Evolutionary conservation across 225 moss, liverwort and hornwort genomes (phyloP).

Genomic region (Polytrichum formosum): DNA sequence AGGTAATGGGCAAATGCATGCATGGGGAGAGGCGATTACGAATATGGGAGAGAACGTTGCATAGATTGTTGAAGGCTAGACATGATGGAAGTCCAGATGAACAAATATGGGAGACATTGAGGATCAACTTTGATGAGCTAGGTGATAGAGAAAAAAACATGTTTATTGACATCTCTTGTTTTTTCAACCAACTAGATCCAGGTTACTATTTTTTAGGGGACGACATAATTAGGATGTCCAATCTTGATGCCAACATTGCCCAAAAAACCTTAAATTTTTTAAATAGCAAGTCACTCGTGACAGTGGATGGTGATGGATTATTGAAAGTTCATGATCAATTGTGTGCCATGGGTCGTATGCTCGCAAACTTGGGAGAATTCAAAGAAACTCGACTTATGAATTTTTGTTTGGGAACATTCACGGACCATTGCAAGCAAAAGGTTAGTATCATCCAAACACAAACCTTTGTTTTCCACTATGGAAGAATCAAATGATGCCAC

Average conservation of each 20-base stretch:
- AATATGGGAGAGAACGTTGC: constrained; percentile 8
- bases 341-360: neutral
- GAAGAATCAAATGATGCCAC: too few relatives aligned
- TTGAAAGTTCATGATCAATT: constrained; percentile 5
- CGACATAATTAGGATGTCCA: neutral
- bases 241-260: neutral
- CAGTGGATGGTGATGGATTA: neutral
- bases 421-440: too few relatives aligned
- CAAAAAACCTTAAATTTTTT: constrained; percentile 1
- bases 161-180: constrained; percentile 4
- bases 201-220: neutral
- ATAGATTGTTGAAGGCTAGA: constrained; percentile 3
- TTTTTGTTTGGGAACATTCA: neutral
- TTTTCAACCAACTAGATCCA: neutral
- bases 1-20: constrained; percentile 3
- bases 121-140: constrained; percentile 3
- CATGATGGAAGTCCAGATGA: constrained; percentile 4
- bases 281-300: constrained; percentile 1
- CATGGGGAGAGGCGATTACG: neutral
- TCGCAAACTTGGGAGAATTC: neutral
- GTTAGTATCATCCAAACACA: too few relatives aligned
- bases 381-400: neutral
- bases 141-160: neutral
- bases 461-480: too few relatives aligned
- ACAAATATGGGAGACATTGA: constrained; percentile 7